Evolutionary conservation across 139 green algal genomes (phyloP), one percentile per base, ranked within the genome.

Genomic region (Chlorella sorokiniana): DNA sequence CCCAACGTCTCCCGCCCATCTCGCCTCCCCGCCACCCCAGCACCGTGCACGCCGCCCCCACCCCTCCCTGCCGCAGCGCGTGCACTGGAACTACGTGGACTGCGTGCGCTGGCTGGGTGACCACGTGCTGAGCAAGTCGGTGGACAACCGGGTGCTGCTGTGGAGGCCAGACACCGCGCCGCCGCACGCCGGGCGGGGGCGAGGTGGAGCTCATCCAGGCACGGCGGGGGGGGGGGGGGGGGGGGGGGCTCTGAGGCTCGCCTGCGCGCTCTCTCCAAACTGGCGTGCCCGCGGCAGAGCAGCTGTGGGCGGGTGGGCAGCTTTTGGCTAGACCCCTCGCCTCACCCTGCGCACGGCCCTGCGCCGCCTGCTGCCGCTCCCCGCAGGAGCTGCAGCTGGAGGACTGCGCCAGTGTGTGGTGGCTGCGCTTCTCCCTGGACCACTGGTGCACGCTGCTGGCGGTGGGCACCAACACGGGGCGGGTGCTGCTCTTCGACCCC

Each of bases 71-170:
- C 38, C 20, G 51, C 44, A 88, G 73, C 81, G 94, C 82, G 75
- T 96, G 8, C 93, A 97, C 79, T 81, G 79, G 42, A 88, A 93
- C 67, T 97, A 97, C 65, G 91, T 97, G 29, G 93, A 97, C 86
- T 97, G 92, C 76, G 90, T 96, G 41, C 82, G 89, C 14, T 97
- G 91, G 91, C 70, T 94, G 41, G 93, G 93, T 0, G 90, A 95
- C 82, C 73, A 94, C 48, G 38, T 96, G 20, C 73, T 96, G 41
- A 88, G 82, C 59, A 96, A 95, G 74, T 91, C 83, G 40, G 86
- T 92, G 42, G 78, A 94, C 79, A 81, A 93, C 76, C 41, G 67
- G n/a, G 83, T 94, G 31, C 56, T 90, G 40, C 23, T 92, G 31
- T 94, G 89, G 89, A 68, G 64, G 25, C 73, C 79, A 1, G 54